Conservation (phyloP, 495 filamentous ascomycete species). For the Tuber microsphaerosporum region DNA sequence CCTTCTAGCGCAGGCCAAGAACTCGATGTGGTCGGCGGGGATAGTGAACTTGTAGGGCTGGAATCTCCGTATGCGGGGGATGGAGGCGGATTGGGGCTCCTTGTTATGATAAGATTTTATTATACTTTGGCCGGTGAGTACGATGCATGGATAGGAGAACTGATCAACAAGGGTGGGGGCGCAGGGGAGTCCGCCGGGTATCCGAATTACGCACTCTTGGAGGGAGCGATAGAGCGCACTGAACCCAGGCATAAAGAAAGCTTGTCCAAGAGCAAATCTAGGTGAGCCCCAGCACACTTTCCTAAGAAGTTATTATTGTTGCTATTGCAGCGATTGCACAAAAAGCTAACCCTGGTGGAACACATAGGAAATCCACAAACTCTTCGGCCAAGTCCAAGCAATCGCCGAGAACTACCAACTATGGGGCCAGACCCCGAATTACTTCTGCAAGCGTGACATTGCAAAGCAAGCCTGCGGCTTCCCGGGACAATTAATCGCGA, state of each 20-base stretch:
- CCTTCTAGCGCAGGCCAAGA: slow-evolving; percentile 51
- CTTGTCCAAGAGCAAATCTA: not conserved
- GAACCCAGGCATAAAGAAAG: not conserved
- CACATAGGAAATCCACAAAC: not conserved
- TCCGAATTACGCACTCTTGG: not conserved
- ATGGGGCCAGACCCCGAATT: not conserved
- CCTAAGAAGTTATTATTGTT: not conserved
- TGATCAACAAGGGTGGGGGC: not conserved
- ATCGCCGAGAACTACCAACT: not conserved
- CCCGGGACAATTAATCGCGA: not conserved
- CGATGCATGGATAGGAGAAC: not conserved
- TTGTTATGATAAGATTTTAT: not conserved
- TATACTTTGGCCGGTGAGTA: not conserved
- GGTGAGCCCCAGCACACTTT: not conserved
- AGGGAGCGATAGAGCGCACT: not conserved
- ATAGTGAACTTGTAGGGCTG: slow-evolving; percentile 54
- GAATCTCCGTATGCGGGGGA: slow-evolving; percentile 52
- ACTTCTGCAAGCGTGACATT: not conserved
- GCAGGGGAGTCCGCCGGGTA: not conserved
- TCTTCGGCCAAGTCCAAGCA: not conserved
- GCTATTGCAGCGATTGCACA: not conserved
- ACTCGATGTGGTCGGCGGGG: slow-evolving; percentile 44
- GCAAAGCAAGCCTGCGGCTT: not conserved
- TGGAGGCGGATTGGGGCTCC: slow-evolving; percentile 31
- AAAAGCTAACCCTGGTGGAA: not conserved